A percentile compares a stretch with the other conserved stretches of the same genome.
Conservation (phyloP, 2,329 filamentous ascomycete species). For the Parafenestella ontariensis region DNA sequence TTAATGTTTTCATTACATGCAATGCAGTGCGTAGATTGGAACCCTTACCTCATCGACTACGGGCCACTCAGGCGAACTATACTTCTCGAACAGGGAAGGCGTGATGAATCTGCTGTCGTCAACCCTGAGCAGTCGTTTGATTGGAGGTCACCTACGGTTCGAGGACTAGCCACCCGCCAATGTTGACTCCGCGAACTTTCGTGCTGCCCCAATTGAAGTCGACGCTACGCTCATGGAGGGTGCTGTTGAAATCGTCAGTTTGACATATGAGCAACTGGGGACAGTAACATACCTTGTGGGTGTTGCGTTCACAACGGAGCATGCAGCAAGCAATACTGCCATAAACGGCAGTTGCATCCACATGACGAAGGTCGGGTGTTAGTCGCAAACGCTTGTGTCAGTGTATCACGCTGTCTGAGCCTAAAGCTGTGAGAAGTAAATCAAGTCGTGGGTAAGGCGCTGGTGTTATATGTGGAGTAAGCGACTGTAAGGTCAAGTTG, state of each 20-base stretch:
- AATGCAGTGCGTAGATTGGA: not conserved
- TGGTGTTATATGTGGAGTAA: slow-evolving; percentile 1
- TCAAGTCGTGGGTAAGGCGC: not conserved
- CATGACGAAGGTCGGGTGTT: slow-evolving; percentile 13
- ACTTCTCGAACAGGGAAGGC: slow-evolving; percentile 59
- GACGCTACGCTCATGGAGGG: slow-evolving; percentile 19
- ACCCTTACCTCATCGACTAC: slow-evolving; percentile 53
- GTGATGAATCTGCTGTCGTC: slow-evolving; percentile 57
- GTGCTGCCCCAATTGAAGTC: slow-evolving; percentile 52
- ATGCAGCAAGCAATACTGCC: slow-evolving; percentile 13
- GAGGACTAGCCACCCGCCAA: slow-evolving; percentile 46
- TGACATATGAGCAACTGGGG: no score
- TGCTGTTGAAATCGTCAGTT: slow-evolving; percentile 2
- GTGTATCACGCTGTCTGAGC: not conserved
- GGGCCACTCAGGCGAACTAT: slow-evolving; percentile 34
- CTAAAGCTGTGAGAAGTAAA: not conserved
- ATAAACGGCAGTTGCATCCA: slow-evolving; percentile 8
- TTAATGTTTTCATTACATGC: not conserved
- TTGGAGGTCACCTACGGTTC: slow-evolving; percentile 35
- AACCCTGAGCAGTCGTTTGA: not conserved
- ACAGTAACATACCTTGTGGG: slow-evolving; percentile 23
- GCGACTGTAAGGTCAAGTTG: not conserved
- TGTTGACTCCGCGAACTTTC: slow-evolving; percentile 49
- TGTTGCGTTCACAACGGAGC: slow-evolving; percentile 17
- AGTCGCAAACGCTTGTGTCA: not conserved